Conservation (phyloP, 2,329 filamentous ascomycete genomes). For the Fusarium lyarnte region DNA sequence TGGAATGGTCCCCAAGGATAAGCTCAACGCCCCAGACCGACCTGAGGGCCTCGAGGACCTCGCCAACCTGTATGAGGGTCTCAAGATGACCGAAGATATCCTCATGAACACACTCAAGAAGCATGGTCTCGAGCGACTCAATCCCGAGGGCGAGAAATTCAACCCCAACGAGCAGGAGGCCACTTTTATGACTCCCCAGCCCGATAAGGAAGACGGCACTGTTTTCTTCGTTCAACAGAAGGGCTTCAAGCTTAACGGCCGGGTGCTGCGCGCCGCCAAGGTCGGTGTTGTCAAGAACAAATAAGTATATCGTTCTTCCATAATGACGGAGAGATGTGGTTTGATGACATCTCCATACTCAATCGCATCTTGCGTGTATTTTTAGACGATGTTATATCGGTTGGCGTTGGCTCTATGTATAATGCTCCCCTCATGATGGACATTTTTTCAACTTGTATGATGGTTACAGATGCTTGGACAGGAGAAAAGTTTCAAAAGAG, state of each 20-base stretch:
- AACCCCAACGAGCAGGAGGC: constrained; percentile 97
- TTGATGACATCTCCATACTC: constrained; percentile 6
- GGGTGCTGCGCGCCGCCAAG: constrained; percentile 90
- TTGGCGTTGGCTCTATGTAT: constrained; percentile 54
- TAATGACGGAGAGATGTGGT: constrained; percentile 10
- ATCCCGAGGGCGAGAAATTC: constrained; percentile 87
- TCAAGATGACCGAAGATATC: constrained; percentile 95
- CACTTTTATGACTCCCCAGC: constrained; percentile 89
- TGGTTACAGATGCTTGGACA: constrained; percentile 35
- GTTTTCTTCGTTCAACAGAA: constrained; percentile 96
- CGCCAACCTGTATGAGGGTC: constrained; percentile 81
- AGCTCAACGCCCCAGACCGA: constrained; percentile 65
- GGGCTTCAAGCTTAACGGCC: constrained; percentile 92
- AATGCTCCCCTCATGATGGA: constrained; percentile 59
- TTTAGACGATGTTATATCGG: constrained; percentile 44
- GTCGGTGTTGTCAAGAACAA: constrained; percentile 94
- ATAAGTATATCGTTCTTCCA: constrained; percentile 43
- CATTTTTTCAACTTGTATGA: constrained; percentile 28
- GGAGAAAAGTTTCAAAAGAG: constrained; percentile 33
- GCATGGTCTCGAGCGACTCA: constrained; percentile 91
- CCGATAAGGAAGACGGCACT: constrained; percentile 87
- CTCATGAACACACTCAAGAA: constrained; percentile 89
- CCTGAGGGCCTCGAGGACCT: constrained; percentile 74
- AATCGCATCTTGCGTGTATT: constrained; percentile 45
- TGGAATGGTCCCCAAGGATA: constrained; percentile 77